Conservation (phyloP, 352 stramenopile genomes). For the Phytophthora europaea region DNA sequence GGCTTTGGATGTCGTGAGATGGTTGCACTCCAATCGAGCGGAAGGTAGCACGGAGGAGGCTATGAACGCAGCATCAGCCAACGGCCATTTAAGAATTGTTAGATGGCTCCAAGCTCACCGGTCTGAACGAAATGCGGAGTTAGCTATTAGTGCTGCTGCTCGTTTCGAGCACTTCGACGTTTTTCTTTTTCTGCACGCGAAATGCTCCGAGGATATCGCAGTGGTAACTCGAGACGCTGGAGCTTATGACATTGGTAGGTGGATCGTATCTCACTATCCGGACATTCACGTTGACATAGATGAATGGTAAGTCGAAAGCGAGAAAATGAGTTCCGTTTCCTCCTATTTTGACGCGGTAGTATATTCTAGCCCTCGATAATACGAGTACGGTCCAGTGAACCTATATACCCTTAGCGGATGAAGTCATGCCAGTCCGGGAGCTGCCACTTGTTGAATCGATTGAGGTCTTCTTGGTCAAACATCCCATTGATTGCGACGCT, state of each 20-base stretch:
- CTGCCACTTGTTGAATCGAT: constrained; percentile 36
- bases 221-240: not conserved
- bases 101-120: not conserved
- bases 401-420: constrained; percentile 21
- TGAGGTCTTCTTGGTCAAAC: constrained; percentile 30
- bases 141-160: not conserved
- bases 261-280: not conserved
- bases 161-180: not conserved
- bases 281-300: not conserved
- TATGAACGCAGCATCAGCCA: not conserved
- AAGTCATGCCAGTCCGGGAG: constrained; percentile 57
- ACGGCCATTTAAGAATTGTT: not conserved
- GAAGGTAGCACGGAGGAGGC: not conserved
- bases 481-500: constrained; percentile 27
- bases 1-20: not conserved
- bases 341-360: no score
- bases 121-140: not conserved
- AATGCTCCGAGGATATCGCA: not conserved
- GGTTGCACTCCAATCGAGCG: not conserved
- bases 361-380: no score
- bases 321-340: no score
- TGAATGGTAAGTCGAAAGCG: no score
- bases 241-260: not conserved
- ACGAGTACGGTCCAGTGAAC: not conserved
- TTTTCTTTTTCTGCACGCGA: not conserved